Evolutionary conservation across 2,329 filamentous ascomycete species (phyloP), one percentile per base, ranked within the genome.

Genomic region (Lasiodiplodia gonubiensis): DNA sequence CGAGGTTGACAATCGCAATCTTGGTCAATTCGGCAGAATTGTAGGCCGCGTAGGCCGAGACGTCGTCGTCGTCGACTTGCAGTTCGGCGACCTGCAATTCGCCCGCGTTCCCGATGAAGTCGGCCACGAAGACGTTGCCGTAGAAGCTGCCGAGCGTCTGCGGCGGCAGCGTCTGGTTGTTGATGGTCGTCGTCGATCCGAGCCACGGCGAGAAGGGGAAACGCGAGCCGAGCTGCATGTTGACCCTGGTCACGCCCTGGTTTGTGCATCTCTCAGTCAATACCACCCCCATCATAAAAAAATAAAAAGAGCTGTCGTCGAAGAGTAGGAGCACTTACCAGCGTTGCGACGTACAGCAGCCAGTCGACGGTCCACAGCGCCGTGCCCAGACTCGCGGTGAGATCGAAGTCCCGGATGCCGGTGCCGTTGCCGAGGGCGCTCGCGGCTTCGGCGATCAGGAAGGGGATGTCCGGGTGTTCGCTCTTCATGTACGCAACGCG

Each of bases 141-240:
- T 66, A 66, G 30, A 57, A 66, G 63, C 63, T 66, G 25, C 63
- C 63, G 2, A 66, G 63, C 23, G 63, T 66, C 52, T 66, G 63
- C 12, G 63, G 49, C n/a, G 63, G 39, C 14, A 54, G 52, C 16
- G 39, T 27, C 14, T 10, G 14, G 18, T 54, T 46, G 37, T 54
- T 54, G 39, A 66, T 54, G 18, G 27, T 18, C 8, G 63, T 49
- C 3, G 39, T 16, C 18, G 51, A 18, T 4, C 23, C 49, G 6
- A 55, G 48, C 63, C 63, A 66, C 2, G 63, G 63, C 27, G 63
- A 57, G 30, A 66, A 66, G 5, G 52, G 25, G 27, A 66, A 66
- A 8, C 37, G 51, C 11, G 63, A 55, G 3, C 63, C 63, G 0
- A 66, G 63, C 25, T 66, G 63, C 63, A 66, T 66, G 52, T 66